Evolutionary conservation across 495 filamentous ascomycete species (phyloP).

Genomic region (Penicillium bialowiezense): DNA sequence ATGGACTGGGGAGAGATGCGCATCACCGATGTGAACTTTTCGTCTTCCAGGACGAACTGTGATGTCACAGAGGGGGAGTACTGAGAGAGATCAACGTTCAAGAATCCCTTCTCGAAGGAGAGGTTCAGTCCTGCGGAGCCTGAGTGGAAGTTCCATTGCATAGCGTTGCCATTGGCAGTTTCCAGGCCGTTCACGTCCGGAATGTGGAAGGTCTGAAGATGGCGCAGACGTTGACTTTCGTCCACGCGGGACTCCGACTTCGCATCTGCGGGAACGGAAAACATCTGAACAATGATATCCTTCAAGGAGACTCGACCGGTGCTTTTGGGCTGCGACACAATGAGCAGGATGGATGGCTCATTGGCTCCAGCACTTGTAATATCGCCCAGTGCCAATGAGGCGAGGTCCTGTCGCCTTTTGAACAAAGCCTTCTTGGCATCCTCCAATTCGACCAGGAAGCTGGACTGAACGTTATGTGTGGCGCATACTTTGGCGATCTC

Average conservation of each 20-base stretch:
- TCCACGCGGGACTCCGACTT: conserved; percentile 7
- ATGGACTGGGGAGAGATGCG: conserved; percentile 44
- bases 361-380: conserved; percentile 21
- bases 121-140: conserved; percentile 41
- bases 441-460: conserved; percentile 46
- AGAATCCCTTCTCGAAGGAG: conserved; percentile 42
- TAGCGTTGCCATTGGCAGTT: conserved; percentile 19
- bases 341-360: conserved; percentile 38
- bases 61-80: conserved; percentile 41
- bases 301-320: conserved; percentile 27
- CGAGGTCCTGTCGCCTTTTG: conserved; percentile 43
- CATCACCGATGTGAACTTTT: conserved; percentile 44
- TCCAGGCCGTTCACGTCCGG: conserved; percentile 27
- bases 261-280: conserved; percentile 34
- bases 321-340: conserved; percentile 39
- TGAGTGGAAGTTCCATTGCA: conserved; percentile 47
- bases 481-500: conserved; percentile 33
- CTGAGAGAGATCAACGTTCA: conserved; percentile 46
- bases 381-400: conserved; percentile 37
- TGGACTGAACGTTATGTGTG: conserved; percentile 32
- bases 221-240: conserved; percentile 37
- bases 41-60: conserved; percentile 39
- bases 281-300: conserved; percentile 42
- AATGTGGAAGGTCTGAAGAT: conserved; percentile 38
- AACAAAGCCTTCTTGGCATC: conserved; percentile 43